Conservation (phyloP, 2,329 filamentous ascomycete genomes). For the Cordyceps javanica region DNA sequence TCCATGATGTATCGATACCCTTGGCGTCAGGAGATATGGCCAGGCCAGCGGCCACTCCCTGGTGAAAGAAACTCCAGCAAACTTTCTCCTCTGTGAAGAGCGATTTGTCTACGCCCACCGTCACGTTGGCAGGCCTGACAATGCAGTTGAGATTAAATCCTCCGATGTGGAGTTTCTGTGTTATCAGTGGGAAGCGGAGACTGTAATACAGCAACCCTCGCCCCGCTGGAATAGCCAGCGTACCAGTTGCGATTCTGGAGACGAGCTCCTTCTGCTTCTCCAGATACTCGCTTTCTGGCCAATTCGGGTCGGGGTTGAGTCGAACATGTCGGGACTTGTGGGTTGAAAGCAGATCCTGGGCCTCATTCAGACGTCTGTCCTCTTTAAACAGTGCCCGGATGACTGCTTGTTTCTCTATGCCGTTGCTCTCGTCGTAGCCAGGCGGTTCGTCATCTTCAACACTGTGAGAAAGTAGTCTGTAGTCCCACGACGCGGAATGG, state of each 20-base stretch:
- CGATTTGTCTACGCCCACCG: slow-evolving; percentile 83
- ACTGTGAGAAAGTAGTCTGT: slow-evolving; percentile 68
- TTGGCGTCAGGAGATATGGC: slow-evolving; percentile 85
- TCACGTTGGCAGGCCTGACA: slow-evolving; percentile 87
- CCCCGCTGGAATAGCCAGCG: slow-evolving; percentile 81
- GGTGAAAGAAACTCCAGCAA: slow-evolving; percentile 97
- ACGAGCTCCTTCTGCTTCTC: slow-evolving; percentile 91
- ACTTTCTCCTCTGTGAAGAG: slow-evolving; percentile 93
- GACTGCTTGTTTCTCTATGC: slow-evolving; percentile 75
- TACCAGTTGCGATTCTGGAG: slow-evolving; percentile 78
- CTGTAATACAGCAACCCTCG: slow-evolving; percentile 84
- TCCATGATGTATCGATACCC: slow-evolving; percentile 98
- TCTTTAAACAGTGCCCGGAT: slow-evolving; percentile 86
- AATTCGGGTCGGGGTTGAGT: slow-evolving; percentile 65
- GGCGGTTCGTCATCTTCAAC: slow-evolving; percentile 53
- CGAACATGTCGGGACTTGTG: slow-evolving; percentile 73
- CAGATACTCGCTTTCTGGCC: slow-evolving; percentile 79
- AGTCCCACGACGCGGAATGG: slow-evolving; percentile 65
- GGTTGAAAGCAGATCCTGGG: slow-evolving; percentile 77
- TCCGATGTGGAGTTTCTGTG: slow-evolving; percentile 82
- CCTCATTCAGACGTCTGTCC: slow-evolving; percentile 84
- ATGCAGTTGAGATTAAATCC: slow-evolving; percentile 90
- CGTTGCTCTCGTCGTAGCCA: slow-evolving; percentile 70
- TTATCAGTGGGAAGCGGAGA: slow-evolving; percentile 79
- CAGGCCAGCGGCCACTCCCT: slow-evolving; percentile 86